A percentile compares a stretch with the other conserved stretches of the same genome.
phyloP scores from a whole-genome alignment of 371 early-diverging fungal genomes.

The Haplosporangium sp. region DNA sequence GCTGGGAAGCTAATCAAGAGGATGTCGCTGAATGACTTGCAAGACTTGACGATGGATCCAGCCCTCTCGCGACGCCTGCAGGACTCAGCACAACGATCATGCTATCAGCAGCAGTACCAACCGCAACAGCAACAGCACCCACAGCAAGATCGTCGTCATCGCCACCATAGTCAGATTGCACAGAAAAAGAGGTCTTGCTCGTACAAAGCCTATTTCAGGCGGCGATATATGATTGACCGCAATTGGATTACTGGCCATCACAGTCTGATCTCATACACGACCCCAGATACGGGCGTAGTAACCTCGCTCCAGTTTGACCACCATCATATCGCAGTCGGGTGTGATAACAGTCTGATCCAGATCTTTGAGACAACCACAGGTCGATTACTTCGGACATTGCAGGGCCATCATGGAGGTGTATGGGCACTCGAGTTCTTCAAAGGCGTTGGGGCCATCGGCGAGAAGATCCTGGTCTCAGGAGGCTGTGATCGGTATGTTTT shows the following conservation, averaged over 20 bases:
- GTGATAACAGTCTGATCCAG: constrained; percentile 86
- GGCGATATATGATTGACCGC: constrained; percentile 76
- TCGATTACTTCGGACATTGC: constrained; percentile 72
- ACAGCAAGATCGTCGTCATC: constrained; percentile 5
- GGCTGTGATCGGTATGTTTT: constrained; percentile 78
- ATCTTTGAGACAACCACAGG: constrained; percentile 85
- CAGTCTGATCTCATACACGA: constrained; percentile 77
- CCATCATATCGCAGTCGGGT: constrained; percentile 87
- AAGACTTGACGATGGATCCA: not conserved
- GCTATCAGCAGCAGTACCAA: constrained; percentile 2
- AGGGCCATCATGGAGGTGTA: constrained; percentile 94
- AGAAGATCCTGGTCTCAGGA: constrained; percentile 80
- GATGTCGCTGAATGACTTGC: not conserved
- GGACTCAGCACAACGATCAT: not conserved
- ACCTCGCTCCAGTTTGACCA: constrained; percentile 90
- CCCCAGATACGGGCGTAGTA: constrained; percentile 81
- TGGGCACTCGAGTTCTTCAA: constrained; percentile 91
- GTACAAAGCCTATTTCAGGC: constrained; percentile 81
- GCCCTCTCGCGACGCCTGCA: too few species aligned
- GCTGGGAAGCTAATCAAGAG: constrained; percentile 1
- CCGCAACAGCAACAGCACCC: constrained; percentile 2
- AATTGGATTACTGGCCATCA: constrained; percentile 83
- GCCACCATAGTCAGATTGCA: too few species aligned
- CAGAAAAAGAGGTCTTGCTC: constrained; percentile 52
- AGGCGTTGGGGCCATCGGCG: constrained; percentile 65